Conservation (phyloP, 78 protist genomes). For the Dictyostelium discoideum region DNA sequence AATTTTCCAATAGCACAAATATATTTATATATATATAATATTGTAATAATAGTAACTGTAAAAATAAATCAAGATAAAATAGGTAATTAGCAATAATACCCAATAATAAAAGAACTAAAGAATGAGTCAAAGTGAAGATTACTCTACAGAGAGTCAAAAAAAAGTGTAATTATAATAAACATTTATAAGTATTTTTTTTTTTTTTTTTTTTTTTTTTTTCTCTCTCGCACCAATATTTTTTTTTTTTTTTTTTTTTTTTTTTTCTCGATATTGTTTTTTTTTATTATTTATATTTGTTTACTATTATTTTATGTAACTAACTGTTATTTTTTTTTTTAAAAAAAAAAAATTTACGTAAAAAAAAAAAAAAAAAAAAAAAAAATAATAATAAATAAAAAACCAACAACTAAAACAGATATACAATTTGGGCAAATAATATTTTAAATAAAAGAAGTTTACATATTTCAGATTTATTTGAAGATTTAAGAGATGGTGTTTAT, state of each 20-base stretch:
- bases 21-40: too few species aligned
- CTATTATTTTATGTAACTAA: background rate
- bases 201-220: too few species aligned
- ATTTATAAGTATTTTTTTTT: too few species aligned
- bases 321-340: too few species aligned
- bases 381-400: background rate
- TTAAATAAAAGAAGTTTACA: constrained; percentile 30
- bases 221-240: too few species aligned
- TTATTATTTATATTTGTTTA: too few species aligned
- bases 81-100: too few species aligned
- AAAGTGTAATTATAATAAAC: constrained; percentile 12
- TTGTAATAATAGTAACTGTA: background rate
- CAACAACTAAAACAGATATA: background rate
- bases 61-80: background rate
- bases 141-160: constrained; percentile 45
- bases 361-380: background rate
- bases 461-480: constrained; percentile 46
- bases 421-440: constrained; percentile 73
- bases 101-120: background rate
- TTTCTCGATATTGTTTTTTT: background rate
- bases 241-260: too few species aligned
- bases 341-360: background rate
- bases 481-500: constrained; percentile 59
- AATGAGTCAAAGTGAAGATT: constrained; percentile 44
- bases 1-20: background rate